Percentiles rank a stretch among this genome's conserved stretches.
Evolutionary conservation across 2,329 filamentous ascomycete species (phyloP).

Genomic region (Colletotrichum paranaense): DNA sequence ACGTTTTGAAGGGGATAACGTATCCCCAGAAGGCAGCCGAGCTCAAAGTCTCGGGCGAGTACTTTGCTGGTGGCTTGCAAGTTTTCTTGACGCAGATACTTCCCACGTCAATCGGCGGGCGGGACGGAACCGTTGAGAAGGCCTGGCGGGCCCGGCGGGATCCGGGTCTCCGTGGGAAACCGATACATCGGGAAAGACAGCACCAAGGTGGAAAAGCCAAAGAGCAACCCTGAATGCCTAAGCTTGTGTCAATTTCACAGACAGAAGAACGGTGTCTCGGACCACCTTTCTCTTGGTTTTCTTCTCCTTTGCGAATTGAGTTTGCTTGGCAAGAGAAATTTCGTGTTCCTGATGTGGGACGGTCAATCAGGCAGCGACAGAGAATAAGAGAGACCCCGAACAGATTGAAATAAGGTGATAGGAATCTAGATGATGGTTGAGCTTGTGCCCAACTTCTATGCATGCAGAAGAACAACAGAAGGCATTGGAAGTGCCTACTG

Average conservation of each 20-base stretch:
- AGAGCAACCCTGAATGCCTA: not conserved
- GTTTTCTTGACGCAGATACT: not conserved
- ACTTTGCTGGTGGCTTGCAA: not conserved
- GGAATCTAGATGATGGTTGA: not conserved
- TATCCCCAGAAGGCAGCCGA: not conserved
- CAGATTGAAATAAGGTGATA: not conserved
- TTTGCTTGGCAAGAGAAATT: slow-evolving; percentile 13
- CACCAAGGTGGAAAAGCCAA: not conserved
- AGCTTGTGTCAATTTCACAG: not conserved
- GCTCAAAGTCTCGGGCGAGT: not conserved
- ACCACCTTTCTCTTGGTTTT: not conserved
- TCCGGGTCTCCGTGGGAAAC: slow-evolving; percentile 14
- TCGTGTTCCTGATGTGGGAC: not conserved
- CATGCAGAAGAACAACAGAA: not conserved
- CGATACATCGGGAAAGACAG: not conserved
- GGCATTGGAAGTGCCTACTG: not conserved
- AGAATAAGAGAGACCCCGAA: not conserved
- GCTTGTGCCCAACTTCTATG: not conserved
- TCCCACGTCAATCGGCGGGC: not conserved
- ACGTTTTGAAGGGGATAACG: not conserved
- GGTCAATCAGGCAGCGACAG: not conserved
- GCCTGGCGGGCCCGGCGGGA: slow-evolving; percentile 7
- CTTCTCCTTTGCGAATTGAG: not conserved
- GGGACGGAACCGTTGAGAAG: not conserved
- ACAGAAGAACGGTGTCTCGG: not conserved